phyloP scores from a whole-genome alignment of 2,329 filamentous ascomycete species.

The Sarocladium oryzae region DNA sequence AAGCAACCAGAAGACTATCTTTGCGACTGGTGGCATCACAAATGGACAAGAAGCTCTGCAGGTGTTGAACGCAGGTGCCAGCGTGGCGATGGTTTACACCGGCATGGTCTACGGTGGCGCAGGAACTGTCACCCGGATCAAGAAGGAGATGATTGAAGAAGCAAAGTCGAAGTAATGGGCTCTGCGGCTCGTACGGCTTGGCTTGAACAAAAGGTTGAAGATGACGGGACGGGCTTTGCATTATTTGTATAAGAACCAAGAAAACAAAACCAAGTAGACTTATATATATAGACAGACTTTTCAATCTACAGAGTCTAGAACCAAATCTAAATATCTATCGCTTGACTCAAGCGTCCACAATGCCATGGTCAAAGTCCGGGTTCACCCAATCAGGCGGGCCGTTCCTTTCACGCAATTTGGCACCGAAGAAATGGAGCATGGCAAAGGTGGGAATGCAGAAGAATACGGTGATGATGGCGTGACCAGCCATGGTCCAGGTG shows the following conservation, averaged over 20 bases:
- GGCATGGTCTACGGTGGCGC: slow-evolving; percentile 58
- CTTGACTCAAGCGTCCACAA: not conserved
- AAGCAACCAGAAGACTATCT: slow-evolving; percentile 66
- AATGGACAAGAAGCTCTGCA: slow-evolving; percentile 77
- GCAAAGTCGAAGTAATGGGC: not conserved
- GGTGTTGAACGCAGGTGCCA: slow-evolving; percentile 82
- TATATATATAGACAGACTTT: no score
- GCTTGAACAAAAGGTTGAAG: no score
- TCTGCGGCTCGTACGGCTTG: no score
- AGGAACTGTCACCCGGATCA: slow-evolving; percentile 59
- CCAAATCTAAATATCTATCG: no score
- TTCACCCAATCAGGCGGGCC: slow-evolving; percentile 39
- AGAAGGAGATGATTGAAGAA: slow-evolving; percentile 50
- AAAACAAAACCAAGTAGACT: no score
- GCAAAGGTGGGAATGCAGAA: slow-evolving; percentile 31
- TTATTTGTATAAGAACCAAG: no score
- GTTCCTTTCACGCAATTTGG: slow-evolving; percentile 25
- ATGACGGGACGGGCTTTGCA: no score
- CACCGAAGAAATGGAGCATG: slow-evolving; percentile 33
- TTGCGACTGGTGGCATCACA: slow-evolving; percentile 89
- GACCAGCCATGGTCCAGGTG: slow-evolving; percentile 43
- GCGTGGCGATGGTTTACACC: slow-evolving; percentile 88
- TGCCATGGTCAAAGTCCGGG: slow-evolving; percentile 26
- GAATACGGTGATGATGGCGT: slow-evolving; percentile 38
- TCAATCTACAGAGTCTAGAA: no score